phyloP scores from a whole-genome alignment of 768 basidiomycete genomes.

The Termitomyces sp. region DNA sequence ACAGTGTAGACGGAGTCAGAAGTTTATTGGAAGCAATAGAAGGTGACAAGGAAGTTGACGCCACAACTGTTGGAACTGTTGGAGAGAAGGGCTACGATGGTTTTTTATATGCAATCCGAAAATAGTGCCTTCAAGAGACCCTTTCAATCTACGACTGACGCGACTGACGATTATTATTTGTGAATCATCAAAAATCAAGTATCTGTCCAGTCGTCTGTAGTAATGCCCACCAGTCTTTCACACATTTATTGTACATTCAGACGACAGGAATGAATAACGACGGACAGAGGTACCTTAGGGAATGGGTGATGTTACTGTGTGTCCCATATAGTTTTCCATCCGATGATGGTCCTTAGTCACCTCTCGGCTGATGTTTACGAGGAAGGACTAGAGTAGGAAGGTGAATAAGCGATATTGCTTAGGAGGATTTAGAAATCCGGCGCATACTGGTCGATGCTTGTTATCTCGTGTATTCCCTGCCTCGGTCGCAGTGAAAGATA shows the following conservation, averaged over 20 bases:
- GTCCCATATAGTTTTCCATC: not conserved
- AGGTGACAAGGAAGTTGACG: slow-evolving; percentile 43
- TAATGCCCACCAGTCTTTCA: not conserved
- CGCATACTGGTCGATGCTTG: slow-evolving; percentile 1
- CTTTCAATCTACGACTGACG: not conserved
- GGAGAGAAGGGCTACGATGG: slow-evolving; percentile 52
- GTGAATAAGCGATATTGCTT: not conserved
- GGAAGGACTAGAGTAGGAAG: slow-evolving; percentile 4
- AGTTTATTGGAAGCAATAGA: slow-evolving; percentile 38
- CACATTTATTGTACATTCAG: not conserved
- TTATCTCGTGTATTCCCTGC: not conserved
- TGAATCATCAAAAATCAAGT: not conserved
- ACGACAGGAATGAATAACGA: not conserved
- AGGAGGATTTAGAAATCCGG: not conserved
- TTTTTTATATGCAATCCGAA: slow-evolving; percentile 42
- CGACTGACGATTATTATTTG: too few species aligned
- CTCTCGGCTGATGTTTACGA: slow-evolving; percentile 11
- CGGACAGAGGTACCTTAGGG: not conserved
- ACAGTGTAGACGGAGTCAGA: slow-evolving; percentile 40
- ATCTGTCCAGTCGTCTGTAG: not conserved
- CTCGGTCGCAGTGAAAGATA: not conserved
- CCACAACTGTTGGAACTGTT: slow-evolving; percentile 42
- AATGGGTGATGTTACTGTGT: not conserved
- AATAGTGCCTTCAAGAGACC: slow-evolving; percentile 12
- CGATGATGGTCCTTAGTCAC: not conserved